A percentile compares a stretch with the other conserved stretches of the same genome.
phyloP scores from a whole-genome alignment of 352 stramenopile genomes.

The Pythium myriotylum region DNA sequence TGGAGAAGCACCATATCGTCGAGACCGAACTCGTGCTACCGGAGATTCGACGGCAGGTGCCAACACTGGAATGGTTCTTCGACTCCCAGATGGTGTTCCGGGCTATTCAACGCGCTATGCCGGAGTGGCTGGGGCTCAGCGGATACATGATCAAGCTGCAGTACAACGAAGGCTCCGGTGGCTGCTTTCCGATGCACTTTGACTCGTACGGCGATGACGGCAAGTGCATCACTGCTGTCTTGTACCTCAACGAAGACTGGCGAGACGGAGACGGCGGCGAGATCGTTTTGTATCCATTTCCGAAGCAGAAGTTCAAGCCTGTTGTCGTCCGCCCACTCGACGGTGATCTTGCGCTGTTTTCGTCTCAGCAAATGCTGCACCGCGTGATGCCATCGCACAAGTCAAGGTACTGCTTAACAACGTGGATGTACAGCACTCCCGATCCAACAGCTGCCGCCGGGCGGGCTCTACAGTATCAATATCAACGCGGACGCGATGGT shows the following conservation, averaged over 20 bases:
- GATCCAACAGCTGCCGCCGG: neutral
- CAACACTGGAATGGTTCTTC: conserved; percentile 57
- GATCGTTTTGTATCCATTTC: conserved; percentile 84
- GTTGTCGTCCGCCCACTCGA: conserved; percentile 57
- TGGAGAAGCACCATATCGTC: conserved; percentile 80
- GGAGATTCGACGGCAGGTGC: conserved; percentile 36
- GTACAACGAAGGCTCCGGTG: conserved; percentile 71
- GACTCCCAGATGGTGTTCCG: conserved; percentile 62
- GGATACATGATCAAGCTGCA: conserved; percentile 82
- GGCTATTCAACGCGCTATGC: conserved; percentile 36
- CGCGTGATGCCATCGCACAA: conserved; percentile 57
- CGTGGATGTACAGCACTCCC: conserved; percentile 62
- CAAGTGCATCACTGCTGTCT: conserved; percentile 81
- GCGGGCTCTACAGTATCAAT: neutral
- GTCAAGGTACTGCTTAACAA: conserved; percentile 65
- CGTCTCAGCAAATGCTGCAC: conserved; percentile 79
- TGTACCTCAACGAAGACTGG: conserved; percentile 88
- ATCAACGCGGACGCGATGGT: neutral
- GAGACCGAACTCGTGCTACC: conserved; percentile 78
- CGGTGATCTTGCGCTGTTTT: conserved; percentile 78
- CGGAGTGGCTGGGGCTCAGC: conserved; percentile 44
- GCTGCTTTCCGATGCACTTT: conserved; percentile 87
- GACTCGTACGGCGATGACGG: conserved; percentile 83
- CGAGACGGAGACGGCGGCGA: conserved; percentile 70
- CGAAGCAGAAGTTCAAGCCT: conserved; percentile 29